These are phyloP conservation scores for Amborella trichopoda DNA, from an alignment of 164 flowering plant genomes.

Conservation along the genomic window DNA sequence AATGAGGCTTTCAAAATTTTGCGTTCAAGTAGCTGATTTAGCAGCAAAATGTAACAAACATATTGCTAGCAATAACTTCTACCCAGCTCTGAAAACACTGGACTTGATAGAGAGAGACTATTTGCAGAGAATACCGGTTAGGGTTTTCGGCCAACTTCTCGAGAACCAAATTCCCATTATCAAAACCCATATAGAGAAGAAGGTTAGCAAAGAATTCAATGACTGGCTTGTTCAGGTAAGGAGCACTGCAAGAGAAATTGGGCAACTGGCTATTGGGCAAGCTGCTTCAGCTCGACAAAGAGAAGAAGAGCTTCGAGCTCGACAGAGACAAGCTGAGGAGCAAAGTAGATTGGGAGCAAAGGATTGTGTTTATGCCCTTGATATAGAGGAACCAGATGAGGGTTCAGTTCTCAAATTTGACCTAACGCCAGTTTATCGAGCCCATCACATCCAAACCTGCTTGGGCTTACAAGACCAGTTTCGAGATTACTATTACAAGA, in stretches of 20 bases:
- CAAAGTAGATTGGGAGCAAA: slow-evolving; percentile 45
- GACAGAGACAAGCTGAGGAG: slow-evolving; percentile 80
- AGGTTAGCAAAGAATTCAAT: slow-evolving; percentile 50
- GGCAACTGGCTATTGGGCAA: slow-evolving; percentile 81
- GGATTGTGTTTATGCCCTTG: slow-evolving; percentile 53
- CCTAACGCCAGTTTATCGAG: slow-evolving; percentile 79
- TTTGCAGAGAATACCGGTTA: slow-evolving; percentile 46
- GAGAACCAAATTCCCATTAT: slow-evolving; percentile 57
- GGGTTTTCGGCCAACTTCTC: slow-evolving; percentile 34
- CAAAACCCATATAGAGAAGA: slow-evolving; percentile 66
- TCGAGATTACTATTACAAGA: slow-evolving; percentile 73
- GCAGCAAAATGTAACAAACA: slow-evolving; percentile 68
- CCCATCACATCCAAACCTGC: slow-evolving; percentile 68
- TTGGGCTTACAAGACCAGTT: slow-evolving; percentile 66
- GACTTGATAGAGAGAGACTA: slow-evolving; percentile 61
- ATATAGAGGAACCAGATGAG: slow-evolving; percentile 62
- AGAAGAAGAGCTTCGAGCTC: slow-evolving; percentile 67
- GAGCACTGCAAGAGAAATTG: slow-evolving; percentile 66
- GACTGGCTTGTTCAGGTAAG: slow-evolving; percentile 84
- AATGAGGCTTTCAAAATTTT: slow-evolving; percentile 49
- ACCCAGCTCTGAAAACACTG: slow-evolving; percentile 71
- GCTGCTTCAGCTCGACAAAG: slow-evolving; percentile 69
- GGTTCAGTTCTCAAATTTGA: slow-evolving; percentile 64
- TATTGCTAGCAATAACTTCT: slow-evolving; percentile 58
- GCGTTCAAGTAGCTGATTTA: slow-evolving; percentile 51